Evolutionary conservation across 345 rosid species (phyloP).

Genomic region (Garcia nutans): DNA sequence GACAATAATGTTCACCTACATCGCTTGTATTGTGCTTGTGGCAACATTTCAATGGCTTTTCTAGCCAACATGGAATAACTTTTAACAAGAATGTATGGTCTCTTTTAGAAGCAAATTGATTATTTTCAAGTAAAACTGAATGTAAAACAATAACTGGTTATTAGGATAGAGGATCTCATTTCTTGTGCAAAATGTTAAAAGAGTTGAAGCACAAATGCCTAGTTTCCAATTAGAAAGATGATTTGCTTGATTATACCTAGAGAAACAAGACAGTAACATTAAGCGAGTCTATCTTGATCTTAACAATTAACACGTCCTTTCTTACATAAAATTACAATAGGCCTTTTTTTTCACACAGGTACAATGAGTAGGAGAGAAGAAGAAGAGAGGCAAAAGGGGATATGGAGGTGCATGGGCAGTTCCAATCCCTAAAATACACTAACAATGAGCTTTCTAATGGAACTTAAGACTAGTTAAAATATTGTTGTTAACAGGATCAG

Average conservation of each 20-base stretch:
- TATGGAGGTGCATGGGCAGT: too few relatives aligned
- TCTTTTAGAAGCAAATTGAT: too few relatives aligned
- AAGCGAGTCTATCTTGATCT: constrained; percentile 11
- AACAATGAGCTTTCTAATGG: constrained; percentile 43
- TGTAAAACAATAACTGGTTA: too few relatives aligned
- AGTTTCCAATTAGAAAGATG: too few relatives aligned
- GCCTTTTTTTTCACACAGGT: constrained; percentile 44
- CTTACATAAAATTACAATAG: constrained; percentile 36
- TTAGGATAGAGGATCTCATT: too few relatives aligned
- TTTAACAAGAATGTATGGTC: too few relatives aligned
- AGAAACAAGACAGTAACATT: background rate
- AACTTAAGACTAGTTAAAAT: constrained; percentile 92
- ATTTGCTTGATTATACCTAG: background rate
- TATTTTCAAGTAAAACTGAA: too few relatives aligned
- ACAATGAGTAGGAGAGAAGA: constrained; percentile 22
- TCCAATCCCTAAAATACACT: constrained; percentile 8
- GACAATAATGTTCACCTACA: background rate
- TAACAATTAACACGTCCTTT: constrained; percentile 39
- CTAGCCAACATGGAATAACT: too few relatives aligned
- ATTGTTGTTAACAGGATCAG: constrained; percentile 95
- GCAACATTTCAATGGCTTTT: too few relatives aligned
- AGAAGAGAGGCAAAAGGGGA: constrained; percentile 16
- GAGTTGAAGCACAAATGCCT: too few relatives aligned
- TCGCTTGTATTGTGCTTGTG: background rate
- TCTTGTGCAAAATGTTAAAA: background rate